Base-by-base conservation (phyloP, 306 rosid genomes). In the Cucurbita maxima region DNA sequence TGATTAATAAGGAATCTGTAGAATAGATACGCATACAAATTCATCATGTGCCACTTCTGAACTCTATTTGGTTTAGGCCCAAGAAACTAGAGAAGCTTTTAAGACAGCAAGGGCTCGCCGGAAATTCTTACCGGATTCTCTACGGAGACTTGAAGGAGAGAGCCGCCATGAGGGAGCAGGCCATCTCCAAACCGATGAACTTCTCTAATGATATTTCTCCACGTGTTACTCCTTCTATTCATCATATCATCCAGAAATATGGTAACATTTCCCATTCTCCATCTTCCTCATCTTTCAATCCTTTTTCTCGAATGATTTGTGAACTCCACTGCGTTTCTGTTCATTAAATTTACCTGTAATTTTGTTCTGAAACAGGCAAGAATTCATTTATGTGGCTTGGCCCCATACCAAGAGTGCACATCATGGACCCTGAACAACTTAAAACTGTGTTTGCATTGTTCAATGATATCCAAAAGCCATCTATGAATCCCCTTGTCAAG, bases 101-200 rank as follows among this genome's bases (percentile, higher is more conserved):
- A 13, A 81, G 83, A 58, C 5, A 37, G 43, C 83, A 84, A 51
- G 87, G 87, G 4, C 54, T 81, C 11, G 2, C 14, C 6, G 88
- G 85, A 20, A 75, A 63, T 30, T 41, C 86, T 7, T 82, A 82
- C 69, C 47, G 77, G 60, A 10, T 84, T 18, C 55, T 75, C 36
- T 22, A 19, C 12, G 86, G 86, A 37, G 85, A 84, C 72, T 4
- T 58, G 76, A 81, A 75, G 48, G 79, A 77, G 2, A 58, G 56
- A 18, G 15, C 51, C 0, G 30, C 10, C 4, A 10, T 77, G 77
- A 12, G 37, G 4, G 8, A 45, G 6, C 19, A 81, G 51, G 88
- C 86, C 1, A 45, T 7, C 4, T 79, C 84, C 8, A 74, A 79
- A 36, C 86, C 86, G 61, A 77, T 79, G 69, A 74, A 25, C 11